phyloP scores from a whole-genome alignment of 2,329 filamentous ascomycete genomes.

The Alternaria tenuissima region DNA sequence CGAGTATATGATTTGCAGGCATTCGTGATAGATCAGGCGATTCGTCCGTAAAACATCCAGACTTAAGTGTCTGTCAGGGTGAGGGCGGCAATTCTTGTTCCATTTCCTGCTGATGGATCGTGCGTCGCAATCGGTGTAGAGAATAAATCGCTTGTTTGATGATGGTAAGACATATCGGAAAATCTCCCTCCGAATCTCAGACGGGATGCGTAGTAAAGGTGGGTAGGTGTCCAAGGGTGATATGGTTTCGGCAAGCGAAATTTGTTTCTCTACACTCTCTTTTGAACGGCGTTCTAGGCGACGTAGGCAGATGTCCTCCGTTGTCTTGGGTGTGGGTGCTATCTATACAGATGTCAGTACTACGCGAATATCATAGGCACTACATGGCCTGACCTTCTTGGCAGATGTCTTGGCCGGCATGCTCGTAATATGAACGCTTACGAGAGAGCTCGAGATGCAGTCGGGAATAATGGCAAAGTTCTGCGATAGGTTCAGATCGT shows the following conservation, averaged over 20 bases:
- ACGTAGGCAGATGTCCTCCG: constrained; percentile 38
- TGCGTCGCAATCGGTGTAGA: constrained; percentile 56
- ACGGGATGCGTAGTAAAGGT: constrained; percentile 49
- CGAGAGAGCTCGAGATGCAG: constrained; percentile 4
- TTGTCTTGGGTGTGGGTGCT: constrained; percentile 36
- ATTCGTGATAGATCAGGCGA: constrained; percentile 51
- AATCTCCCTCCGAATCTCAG: constrained; percentile 51
- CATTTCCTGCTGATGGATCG: constrained; percentile 50
- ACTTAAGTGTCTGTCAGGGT: constrained; percentile 43
- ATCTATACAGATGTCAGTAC: constrained; percentile 37
- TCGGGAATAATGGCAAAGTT: constrained; percentile 4
- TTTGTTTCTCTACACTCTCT: constrained; percentile 46
- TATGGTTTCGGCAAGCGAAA: constrained; percentile 49
- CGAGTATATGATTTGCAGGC: constrained; percentile 50
- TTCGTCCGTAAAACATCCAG: constrained; percentile 50
- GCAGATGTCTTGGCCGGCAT: constrained; percentile 48
- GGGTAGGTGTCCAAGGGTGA: constrained; percentile 48
- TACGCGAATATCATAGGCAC: constrained; percentile 4
- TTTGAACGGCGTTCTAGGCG: constrained; percentile 36
- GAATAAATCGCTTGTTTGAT: constrained; percentile 54
- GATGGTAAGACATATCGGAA: constrained; percentile 50
- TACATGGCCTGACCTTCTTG: constrained; percentile 43
- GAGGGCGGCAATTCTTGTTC: constrained; percentile 46
- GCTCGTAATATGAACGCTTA: constrained; percentile 10
- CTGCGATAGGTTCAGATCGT: constrained; percentile 8